Base-by-base conservation (phyloP, 2,329 filamentous ascomycete genomes). In the Fusarium redolens region DNA sequence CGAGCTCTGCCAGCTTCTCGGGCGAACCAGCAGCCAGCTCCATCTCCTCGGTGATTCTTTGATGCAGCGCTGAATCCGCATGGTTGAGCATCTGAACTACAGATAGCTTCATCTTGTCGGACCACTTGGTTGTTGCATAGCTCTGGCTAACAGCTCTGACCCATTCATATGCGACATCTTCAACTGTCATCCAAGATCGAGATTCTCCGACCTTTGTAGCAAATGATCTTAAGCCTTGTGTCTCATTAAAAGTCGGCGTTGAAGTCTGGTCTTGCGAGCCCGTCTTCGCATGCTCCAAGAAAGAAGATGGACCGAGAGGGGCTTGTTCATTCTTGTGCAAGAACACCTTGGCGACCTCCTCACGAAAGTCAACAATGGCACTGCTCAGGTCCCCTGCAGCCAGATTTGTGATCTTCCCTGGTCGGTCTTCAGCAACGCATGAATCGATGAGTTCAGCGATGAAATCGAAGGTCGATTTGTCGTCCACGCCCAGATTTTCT, bases 271-370 rank as follows among this genome's bases (percentile, higher is more conserved):
- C 85, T 73, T 89, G 86, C 1, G 87, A 85, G 7, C 85, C 85
- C 0, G 87, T 83, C 71, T 91, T 91, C 3, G 89, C 87, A 74
- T 92, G 89, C 72, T 92, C 90, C 7, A 92, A 83, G 72, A 92
- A 92, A 7, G 89, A 89, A 2, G 87, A 89, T 20, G 91, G 82
- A 13, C 88, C 88, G 35, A 89, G 81, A 15, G 85, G 84, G 0
- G 86, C 83, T 28, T 84, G 81, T 50, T 88, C 86, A 61, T 86
- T 86, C 70, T 89, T 89, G 68, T 82, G 86, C 17, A 90, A 79
- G 15, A 91, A 78, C 9, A 88, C 82, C 68, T 84, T 86, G 1
- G 87, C 87, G 11, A 83, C 83, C n/a, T 88, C 86, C 61, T 89
- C 86, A 45, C 84, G 85, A 71, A 88, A 90, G 7, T 83, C 80